Evolutionary conservation across 495 filamentous ascomycete genomes (phyloP).

Genomic region (Xylaria longipes): DNA sequence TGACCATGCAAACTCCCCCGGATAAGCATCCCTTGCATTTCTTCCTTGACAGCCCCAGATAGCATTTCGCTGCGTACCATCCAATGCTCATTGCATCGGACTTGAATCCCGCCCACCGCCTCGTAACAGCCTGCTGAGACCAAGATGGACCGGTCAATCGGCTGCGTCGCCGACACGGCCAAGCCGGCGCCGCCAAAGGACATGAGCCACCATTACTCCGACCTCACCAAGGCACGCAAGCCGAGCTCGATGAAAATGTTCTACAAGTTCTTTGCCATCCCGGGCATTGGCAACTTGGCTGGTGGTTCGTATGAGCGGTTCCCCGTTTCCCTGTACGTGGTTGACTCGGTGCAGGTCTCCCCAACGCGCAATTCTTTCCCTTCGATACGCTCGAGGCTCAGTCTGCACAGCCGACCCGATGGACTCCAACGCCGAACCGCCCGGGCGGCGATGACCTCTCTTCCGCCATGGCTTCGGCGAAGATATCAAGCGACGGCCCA

Average conservation of each 20-base stretch:
- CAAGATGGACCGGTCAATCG: conserved; percentile 31
- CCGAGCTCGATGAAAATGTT: conserved; percentile 74
- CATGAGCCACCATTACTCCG: conserved; percentile 79
- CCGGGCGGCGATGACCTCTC: conserved; percentile 46
- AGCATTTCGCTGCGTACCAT: not conserved
- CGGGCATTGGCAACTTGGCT: conserved; percentile 84
- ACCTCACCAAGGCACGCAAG: conserved; percentile 65
- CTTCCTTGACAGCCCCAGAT: not conserved
- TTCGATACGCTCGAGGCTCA: conserved; percentile 90
- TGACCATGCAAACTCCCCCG: not conserved
- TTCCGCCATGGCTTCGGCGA: conserved; percentile 5
- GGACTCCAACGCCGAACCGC: conserved; percentile 68
- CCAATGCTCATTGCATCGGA: not conserved
- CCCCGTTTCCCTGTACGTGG: not conserved
- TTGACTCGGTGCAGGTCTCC: conserved; percentile 63
- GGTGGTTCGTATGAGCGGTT: conserved; percentile 66
- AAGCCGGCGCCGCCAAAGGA: conserved; percentile 67
- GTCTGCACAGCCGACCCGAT: conserved; percentile 73
- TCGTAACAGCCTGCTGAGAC: not conserved
- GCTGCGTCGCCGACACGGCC: conserved; percentile 30
- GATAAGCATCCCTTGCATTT: not conserved
- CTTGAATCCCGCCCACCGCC: not conserved
- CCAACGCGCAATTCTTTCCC: conserved; percentile 81
- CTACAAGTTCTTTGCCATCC: conserved; percentile 85
- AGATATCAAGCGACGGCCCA: not conserved